Evolutionary conservation across 495 filamentous ascomycete genomes (phyloP), one percentile per base, ranked within the genome.

Genomic region (Podospora comata): DNA sequence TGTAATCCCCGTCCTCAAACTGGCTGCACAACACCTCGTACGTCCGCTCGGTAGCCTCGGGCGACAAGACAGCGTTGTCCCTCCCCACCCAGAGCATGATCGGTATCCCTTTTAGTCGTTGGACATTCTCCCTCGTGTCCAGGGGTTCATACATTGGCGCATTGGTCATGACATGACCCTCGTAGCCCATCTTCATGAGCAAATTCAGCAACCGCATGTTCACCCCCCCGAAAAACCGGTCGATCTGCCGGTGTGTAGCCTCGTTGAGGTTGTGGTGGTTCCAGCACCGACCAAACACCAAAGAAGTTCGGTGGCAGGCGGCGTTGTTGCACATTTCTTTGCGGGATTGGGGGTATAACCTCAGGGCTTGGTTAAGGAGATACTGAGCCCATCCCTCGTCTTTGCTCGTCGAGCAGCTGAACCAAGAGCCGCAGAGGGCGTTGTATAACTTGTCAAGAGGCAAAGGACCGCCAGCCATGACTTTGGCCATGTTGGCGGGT

Each of bases 231-330:
- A 90, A 85, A 76, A 89, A 88, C 28, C 81, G 80, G 73, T 85
- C 82, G 61, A 90, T 79, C 70, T 89, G 86, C 11, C 83, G 76
- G 75, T 91, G 89, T 15, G 88, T 89, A 2, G 83, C 82, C 74
- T 83, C 81, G 79, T 89, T 88, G 32, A 91, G 81, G 71, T 90
- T 88, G 4, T 72, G 74, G 71, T 90, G 87, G 73, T 84, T 87
- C 87, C 87, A 90, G 73, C 83, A 85, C 34, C 86, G 79, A n/a
- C 87, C 89, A 67, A 90, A 90, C 20, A 86, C 83, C 34, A 91
- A 77, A 13, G 82, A 82, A 59, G 77, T 73, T 7, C 89, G 84
- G 77, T 88, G 88, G 76, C 89, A 91, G 20, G 81, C 80, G 2
- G 83, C 83, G 65, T 84, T 87, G 70, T 82, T 86, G 77, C 89